Conservation (phyloP, 75 land plant species). For the Pseudotsuga menziesii region DNA sequence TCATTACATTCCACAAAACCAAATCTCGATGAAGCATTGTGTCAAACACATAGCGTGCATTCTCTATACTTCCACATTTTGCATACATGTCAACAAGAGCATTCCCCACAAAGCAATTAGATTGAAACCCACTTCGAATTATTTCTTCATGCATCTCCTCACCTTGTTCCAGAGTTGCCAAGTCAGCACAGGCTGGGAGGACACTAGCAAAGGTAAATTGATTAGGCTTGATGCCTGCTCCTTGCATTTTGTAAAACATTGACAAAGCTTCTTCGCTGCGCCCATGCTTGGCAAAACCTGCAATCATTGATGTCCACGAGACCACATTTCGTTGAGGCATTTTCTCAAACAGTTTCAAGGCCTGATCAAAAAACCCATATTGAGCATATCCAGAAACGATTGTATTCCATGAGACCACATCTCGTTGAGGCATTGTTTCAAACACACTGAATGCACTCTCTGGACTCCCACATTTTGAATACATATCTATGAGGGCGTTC, state of each 20-base stretch:
- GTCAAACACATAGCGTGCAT: constrained; percentile 27
- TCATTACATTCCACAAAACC: constrained; percentile 40
- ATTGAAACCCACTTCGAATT: constrained; percentile 18
- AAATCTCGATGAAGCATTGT: constrained; percentile 15
- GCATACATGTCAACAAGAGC: constrained; percentile 40
- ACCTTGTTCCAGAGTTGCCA: constrained; percentile 24
- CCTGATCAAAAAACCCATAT: constrained; percentile 33
- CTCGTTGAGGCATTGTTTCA: constrained; percentile 26
- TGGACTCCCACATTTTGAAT: constrained; percentile 26
- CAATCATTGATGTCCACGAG: constrained; percentile 32
- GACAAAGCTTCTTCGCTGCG: constrained; percentile 5
- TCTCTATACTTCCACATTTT: constrained; percentile 35
- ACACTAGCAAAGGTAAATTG: constrained; percentile 41
- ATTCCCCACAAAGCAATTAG: constrained; percentile 23
- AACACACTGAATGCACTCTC: constrained; percentile 27
- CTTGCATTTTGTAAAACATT: constrained; percentile 9
- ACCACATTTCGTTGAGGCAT: constrained; percentile 18
- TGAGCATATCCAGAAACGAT: constrained; percentile 25
- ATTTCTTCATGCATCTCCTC: constrained; percentile 20
- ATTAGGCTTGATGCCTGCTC: constrained; percentile 19
- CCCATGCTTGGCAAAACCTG: constrained; percentile 15
- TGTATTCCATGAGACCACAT: constrained; percentile 33
- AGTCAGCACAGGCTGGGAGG: constrained; percentile 31
- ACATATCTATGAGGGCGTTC: constrained; percentile 48
- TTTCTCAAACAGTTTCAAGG: constrained; percentile 14